These are phyloP conservation scores for Infundibulicybe gibba DNA, from an alignment of 768 basidiomycete species.

Conservation along the genomic window DNA sequence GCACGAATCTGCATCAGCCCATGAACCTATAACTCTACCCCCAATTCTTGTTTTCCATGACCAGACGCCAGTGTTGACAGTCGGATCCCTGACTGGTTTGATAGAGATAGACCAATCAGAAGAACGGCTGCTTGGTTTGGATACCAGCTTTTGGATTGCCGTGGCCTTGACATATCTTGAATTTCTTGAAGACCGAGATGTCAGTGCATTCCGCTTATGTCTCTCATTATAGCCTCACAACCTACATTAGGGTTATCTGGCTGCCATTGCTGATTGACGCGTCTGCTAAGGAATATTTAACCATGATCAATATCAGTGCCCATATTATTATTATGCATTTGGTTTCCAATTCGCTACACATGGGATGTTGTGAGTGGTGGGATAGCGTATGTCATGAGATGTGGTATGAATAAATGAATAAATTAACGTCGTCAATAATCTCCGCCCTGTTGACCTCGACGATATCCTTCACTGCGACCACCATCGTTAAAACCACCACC, in stretches of 20 bases:
- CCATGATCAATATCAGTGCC: too few relatives aligned
- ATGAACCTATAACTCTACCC: slow-evolving; percentile 4
- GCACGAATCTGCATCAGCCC: too few relatives aligned
- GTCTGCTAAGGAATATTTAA: too few relatives aligned
- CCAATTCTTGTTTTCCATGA: slow-evolving; percentile 70
- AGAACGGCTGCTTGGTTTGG: slow-evolving; percentile 60
- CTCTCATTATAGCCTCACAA: not conserved
- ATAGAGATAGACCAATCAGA: slow-evolving; percentile 61
- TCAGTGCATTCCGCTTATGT: slow-evolving; percentile 26
- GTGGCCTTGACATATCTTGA: slow-evolving; percentile 73
- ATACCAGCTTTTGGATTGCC: slow-evolving; percentile 76
- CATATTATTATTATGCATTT: slow-evolving; percentile 3
- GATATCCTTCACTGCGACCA: not conserved
- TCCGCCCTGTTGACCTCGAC: not conserved
- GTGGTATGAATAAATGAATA: not conserved
- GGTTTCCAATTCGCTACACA: slow-evolving; percentile 1
- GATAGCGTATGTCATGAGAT: not conserved
- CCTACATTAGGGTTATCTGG: slow-evolving; percentile 50
- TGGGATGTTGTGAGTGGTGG: not conserved
- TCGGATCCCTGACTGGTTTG: slow-evolving; percentile 54
- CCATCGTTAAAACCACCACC: not conserved
- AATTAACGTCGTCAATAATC: not conserved
- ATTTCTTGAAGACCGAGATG: slow-evolving; percentile 76
- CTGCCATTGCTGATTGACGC: slow-evolving; percentile 42
- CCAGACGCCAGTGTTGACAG: slow-evolving; percentile 61